These are phyloP conservation scores for Aspergillus cejpii DNA, from an alignment of 2,329 filamentous ascomycete species.

Conservation along the genomic window DNA sequence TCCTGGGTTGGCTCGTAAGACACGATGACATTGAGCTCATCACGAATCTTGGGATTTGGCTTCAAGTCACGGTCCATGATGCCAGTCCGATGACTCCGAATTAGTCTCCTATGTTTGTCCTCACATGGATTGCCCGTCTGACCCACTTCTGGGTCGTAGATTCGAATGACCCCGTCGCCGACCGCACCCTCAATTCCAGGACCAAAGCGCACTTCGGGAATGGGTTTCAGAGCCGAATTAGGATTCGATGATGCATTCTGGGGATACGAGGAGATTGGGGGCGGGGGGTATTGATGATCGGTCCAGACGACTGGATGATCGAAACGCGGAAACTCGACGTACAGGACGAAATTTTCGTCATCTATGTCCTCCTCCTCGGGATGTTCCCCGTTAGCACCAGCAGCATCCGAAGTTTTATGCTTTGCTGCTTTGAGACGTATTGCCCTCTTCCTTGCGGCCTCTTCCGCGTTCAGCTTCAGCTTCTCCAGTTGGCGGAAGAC, in stretches of 20 bases:
- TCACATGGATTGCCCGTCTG: conserved; percentile 88
- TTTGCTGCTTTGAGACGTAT: conserved; percentile 32
- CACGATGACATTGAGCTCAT: conserved; percentile 86
- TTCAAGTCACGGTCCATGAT: conserved; percentile 91
- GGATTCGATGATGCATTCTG: conserved; percentile 58
- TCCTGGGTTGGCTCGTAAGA: conserved; percentile 87
- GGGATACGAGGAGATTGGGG: conserved; percentile 70
- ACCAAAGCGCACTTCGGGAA: conserved; percentile 82
- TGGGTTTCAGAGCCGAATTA: conserved; percentile 66
- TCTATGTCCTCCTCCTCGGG: conserved; percentile 40
- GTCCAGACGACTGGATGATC: conserved; percentile 94
- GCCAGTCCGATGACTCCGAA: conserved; percentile 88
- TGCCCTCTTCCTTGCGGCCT: conserved; percentile 54
- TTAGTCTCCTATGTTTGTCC: conserved; percentile 84
- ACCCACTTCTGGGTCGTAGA: conserved; percentile 91
- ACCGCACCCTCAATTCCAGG: conserved; percentile 73
- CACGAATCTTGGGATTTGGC: conserved; percentile 89
- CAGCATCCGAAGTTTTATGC: conserved; percentile 21
- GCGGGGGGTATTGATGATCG: conserved; percentile 83
- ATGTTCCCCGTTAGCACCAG: conserved; percentile 39
- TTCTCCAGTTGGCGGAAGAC: conserved; percentile 89
- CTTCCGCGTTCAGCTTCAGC: conserved; percentile 58
- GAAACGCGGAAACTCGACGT: conserved; percentile 87
- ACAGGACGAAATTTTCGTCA: conserved; percentile 68
- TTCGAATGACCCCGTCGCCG: conserved; percentile 59